These are phyloP conservation scores for Trametes polyzona DNA, from an alignment of 1,284 basidiomycete species.

Conservation along the genomic window DNA sequence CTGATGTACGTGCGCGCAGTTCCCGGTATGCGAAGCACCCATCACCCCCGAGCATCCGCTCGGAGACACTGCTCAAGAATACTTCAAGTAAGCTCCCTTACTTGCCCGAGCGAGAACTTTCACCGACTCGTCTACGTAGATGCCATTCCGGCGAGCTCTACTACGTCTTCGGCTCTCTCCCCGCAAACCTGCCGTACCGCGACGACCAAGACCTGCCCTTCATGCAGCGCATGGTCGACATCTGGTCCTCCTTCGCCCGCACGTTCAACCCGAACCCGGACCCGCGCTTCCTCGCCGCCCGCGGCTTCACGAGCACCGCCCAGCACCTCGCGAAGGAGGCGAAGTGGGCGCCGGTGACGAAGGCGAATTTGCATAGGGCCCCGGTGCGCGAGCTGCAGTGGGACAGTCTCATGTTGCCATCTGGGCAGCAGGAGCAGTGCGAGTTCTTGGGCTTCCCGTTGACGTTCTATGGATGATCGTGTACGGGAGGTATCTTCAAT, in stretches of 20 bases:
- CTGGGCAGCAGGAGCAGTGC: constrained; percentile 34
- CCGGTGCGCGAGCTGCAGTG: constrained; percentile 34
- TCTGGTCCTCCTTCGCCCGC: constrained; percentile 45
- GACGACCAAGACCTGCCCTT: constrained; percentile 43
- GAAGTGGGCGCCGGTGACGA: constrained; percentile 32
- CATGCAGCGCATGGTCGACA: constrained; percentile 41
- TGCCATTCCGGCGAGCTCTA: constrained; percentile 47
- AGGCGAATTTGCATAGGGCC: constrained; percentile 20
- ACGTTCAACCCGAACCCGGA: constrained; percentile 47
- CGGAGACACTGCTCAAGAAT: constrained; percentile 40
- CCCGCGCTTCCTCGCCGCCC: constrained; percentile 38
- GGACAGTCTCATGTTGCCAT: constrained; percentile 32
- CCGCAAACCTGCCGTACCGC: constrained; percentile 40
- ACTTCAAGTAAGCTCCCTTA: constrained; percentile 34
- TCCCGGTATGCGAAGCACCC: constrained; percentile 41
- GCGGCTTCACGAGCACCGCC: constrained; percentile 33
- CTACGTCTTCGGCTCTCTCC: constrained; percentile 43
- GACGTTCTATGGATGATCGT: constrained; percentile 24
- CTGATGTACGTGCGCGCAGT: constrained; percentile 1
- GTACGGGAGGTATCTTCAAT: too few relatives aligned
- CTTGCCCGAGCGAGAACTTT: too few relatives aligned
- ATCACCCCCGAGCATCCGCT: constrained; percentile 36
- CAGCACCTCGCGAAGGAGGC: constrained; percentile 27
- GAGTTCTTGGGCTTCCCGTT: constrained; percentile 31
- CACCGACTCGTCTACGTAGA: constrained; percentile 20